Conservation (phyloP, 179 eudicot genomes). For the Vitellaria paradoxa region DNA sequence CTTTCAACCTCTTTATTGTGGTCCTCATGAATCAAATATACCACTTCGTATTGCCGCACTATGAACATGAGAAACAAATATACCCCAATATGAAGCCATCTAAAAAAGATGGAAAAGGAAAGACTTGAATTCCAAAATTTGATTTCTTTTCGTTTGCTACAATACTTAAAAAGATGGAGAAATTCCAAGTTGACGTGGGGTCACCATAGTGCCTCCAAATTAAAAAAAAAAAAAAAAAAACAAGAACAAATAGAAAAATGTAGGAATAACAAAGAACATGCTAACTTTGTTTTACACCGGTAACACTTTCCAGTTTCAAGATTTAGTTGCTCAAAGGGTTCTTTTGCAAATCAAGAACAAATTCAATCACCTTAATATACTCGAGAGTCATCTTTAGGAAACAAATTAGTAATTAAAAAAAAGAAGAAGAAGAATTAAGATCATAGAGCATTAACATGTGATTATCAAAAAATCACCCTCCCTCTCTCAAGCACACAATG, state of each 20-base stretch:
- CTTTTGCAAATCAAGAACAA: constrained; percentile 47
- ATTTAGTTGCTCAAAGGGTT: constrained; percentile 62
- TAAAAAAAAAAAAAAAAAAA: neutral
- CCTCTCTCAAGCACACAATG: neutral
- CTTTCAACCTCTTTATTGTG: constrained; percentile 62
- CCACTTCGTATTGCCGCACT: constrained; percentile 97
- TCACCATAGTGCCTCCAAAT: neutral
- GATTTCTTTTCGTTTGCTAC: neutral
- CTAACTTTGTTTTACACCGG: constrained; percentile 65
- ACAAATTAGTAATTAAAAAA: no score
- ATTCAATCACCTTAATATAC: neutral
- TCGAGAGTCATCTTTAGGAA: neutral
- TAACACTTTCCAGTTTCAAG: constrained; percentile 74
- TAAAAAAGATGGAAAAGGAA: neutral
- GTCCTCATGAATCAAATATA: constrained; percentile 84
- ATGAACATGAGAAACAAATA: constrained; percentile 14
- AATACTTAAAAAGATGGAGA: neutral
- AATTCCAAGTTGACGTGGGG: neutral
- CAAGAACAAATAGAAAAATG: neutral
- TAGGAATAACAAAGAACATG: constrained; percentile 1
- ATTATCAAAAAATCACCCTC: neutral
- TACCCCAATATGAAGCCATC: neutral
- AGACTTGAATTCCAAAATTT: neutral
- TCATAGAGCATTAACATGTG: no score
- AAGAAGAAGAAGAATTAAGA: no score